phyloP scores from a whole-genome alignment of 2,329 filamentous ascomycete genomes.

The Talaromyces sp. region DNA sequence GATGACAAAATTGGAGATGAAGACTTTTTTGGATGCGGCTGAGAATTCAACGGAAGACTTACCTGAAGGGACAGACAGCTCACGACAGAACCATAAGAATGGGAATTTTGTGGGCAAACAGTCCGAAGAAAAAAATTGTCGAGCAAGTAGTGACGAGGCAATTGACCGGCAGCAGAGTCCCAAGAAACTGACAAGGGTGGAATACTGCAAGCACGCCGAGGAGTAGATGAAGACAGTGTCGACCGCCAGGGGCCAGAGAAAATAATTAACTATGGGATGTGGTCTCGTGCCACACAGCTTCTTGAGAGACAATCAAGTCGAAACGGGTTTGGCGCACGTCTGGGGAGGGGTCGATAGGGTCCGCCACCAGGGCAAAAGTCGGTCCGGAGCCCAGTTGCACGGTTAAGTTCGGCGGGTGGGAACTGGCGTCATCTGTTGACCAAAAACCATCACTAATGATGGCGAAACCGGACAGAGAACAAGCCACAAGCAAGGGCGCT shows the following conservation, averaged over 20 bases:
- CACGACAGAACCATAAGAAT: neutral
- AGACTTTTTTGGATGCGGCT: neutral
- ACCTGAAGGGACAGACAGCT: neutral
- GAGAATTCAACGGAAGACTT: neutral
- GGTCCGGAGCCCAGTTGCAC: neutral
- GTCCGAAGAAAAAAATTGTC: neutral
- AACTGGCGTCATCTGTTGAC: neutral
- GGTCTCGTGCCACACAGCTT: conserved; percentile 30
- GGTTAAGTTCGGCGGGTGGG: neutral
- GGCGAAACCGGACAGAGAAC: neutral
- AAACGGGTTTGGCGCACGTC: neutral
- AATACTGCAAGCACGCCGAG: neutral
- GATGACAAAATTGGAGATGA: neutral
- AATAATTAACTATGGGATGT: conserved; percentile 13
- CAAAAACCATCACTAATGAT: neutral
- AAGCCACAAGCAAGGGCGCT: neutral
- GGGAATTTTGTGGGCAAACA: neutral
- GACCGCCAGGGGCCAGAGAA: neutral
- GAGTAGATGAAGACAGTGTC: neutral
- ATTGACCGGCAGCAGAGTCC: neutral
- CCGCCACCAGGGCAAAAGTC: neutral
- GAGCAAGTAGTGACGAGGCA: neutral
- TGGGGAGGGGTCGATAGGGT: neutral
- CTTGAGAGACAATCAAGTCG: neutral
- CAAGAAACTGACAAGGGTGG: neutral